These are phyloP conservation scores for Boletus semigastroideus DNA, from an alignment of 1,284 basidiomycete species.

Conservation along the genomic window DNA sequence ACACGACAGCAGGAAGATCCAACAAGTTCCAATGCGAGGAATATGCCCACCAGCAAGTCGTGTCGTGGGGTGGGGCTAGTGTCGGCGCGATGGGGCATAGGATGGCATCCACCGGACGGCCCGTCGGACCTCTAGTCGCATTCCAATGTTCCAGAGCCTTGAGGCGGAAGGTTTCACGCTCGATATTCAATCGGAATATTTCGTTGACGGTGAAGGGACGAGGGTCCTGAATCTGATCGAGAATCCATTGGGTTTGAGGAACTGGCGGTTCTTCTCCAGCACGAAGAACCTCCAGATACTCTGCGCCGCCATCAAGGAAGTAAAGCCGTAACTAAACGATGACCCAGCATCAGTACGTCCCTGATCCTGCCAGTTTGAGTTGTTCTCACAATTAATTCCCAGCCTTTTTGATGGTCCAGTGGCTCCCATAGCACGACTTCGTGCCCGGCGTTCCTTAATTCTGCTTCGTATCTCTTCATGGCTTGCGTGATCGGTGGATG, in stretches of 20 bases:
- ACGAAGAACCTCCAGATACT: conserved; percentile 42
- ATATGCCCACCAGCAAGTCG: conserved; percentile 52
- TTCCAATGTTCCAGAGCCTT: conserved; percentile 55
- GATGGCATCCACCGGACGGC: conserved; percentile 54
- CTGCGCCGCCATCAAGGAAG: conserved; percentile 49
- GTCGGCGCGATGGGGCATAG: conserved; percentile 54
- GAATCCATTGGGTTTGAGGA: conserved; percentile 49
- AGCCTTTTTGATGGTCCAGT: conserved; percentile 44
- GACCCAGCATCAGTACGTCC: conserved; percentile 9
- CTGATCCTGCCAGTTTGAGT: neutral
- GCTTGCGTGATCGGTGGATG: conserved; percentile 54
- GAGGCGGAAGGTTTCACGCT: conserved; percentile 45
- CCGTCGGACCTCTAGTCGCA: conserved; percentile 41
- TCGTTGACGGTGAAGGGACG: conserved; percentile 39
- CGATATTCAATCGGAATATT: conserved; percentile 44
- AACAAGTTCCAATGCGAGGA: conserved; percentile 57
- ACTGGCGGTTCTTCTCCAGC: conserved; percentile 40
- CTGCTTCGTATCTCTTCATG: conserved; percentile 42
- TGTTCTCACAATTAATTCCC: conserved; percentile 49
- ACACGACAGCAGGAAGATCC: conserved; percentile 53
- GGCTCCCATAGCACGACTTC: conserved; percentile 52
- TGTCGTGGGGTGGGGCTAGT: conserved; percentile 51
- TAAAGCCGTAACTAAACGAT: conserved; percentile 44
- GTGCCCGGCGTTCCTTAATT: conserved; percentile 52
- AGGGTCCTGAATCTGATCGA: conserved; percentile 39